Percentiles rank a stretch among this genome's conserved stretches.
phyloP scores from a whole-genome alignment of 169 alveolate genomes.

The Eimeria maxima region DNA sequence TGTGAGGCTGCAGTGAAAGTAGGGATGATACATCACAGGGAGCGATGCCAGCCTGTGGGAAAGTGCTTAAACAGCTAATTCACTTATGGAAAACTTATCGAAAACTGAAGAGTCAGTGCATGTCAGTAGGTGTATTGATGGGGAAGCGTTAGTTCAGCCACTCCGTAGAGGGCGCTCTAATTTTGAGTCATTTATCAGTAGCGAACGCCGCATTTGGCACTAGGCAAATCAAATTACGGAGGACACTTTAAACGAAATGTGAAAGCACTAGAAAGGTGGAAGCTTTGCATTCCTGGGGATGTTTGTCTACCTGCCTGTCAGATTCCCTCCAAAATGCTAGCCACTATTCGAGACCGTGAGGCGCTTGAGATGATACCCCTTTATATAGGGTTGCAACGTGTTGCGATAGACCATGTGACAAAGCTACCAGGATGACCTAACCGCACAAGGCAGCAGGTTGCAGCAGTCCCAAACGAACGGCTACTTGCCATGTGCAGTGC shows the following conservation, averaged over 20 bases:
- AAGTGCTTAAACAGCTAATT: not conserved
- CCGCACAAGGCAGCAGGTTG: not conserved
- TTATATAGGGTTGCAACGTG: not conserved
- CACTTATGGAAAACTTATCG: not conserved
- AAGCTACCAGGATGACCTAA: not conserved
- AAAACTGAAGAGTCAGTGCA: not conserved
- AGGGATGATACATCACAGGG: not conserved
- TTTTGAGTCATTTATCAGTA: too few species aligned
- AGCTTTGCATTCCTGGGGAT: not conserved
- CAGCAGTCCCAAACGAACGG: not conserved
- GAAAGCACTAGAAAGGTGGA: not conserved
- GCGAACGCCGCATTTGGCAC: not conserved
- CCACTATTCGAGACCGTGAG: slow-evolving; percentile 68
- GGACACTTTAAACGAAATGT: not conserved
- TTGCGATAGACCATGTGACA: not conserved
- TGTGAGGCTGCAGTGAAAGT: not conserved
- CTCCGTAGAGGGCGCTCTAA: not conserved
- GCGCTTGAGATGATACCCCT: not conserved
- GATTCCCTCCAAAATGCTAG: slow-evolving; percentile 41
- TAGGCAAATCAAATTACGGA: not conserved
- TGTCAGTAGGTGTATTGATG: too few species aligned
- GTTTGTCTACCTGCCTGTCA: not conserved
- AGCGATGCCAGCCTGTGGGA: not conserved
- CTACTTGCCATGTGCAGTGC: not conserved
- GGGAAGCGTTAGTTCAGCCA: not conserved